phyloP scores from a whole-genome alignment of 352 stramenopile species.

The Phytophthora fragariaefolia region DNA sequence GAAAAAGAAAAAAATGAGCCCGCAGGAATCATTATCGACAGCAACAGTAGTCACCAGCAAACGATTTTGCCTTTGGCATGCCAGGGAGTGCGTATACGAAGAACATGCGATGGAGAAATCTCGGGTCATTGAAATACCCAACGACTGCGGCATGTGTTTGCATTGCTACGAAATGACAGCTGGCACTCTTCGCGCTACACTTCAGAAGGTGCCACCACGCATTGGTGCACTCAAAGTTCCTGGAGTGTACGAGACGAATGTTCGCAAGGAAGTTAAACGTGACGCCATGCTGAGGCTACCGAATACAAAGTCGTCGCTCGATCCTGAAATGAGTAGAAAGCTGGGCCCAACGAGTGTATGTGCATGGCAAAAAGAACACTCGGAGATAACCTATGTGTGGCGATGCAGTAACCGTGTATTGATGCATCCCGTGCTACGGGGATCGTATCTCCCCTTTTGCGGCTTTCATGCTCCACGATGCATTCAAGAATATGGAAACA shows the following conservation, averaged over 20 bases:
- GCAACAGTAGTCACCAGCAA: slow-evolving; percentile 4
- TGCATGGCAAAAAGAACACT: slow-evolving; percentile 68
- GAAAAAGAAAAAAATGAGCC: slow-evolving; percentile 21
- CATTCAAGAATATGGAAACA: slow-evolving; percentile 65
- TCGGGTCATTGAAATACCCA: slow-evolving; percentile 61
- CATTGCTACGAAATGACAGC: slow-evolving; percentile 64
- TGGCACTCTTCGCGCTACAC: slow-evolving; percentile 40
- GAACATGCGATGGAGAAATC: slow-evolving; percentile 61
- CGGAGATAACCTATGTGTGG: slow-evolving; percentile 58
- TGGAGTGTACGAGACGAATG: slow-evolving; percentile 43
- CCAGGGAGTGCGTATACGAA: slow-evolving; percentile 42
- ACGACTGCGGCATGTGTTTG: slow-evolving; percentile 64
- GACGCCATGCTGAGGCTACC: slow-evolving; percentile 31
- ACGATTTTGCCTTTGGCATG: slow-evolving; percentile 63
- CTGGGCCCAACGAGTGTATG: slow-evolving; percentile 40
- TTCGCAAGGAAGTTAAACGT: slow-evolving; percentile 22
- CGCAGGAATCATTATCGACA: neutral
- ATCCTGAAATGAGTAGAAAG: slow-evolving; percentile 5
- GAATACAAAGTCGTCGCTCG: neutral
- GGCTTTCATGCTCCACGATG: slow-evolving; percentile 70
- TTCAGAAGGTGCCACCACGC: slow-evolving; percentile 57
- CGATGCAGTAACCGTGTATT: slow-evolving; percentile 65
- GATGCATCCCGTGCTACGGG: slow-evolving; percentile 59
- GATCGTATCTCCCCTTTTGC: slow-evolving; percentile 67
- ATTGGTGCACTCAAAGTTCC: slow-evolving; percentile 47